Evolutionary conservation across 305 asterid species (phyloP), one percentile per base, ranked within the genome.

Genomic region (Lippia alba): DNA sequence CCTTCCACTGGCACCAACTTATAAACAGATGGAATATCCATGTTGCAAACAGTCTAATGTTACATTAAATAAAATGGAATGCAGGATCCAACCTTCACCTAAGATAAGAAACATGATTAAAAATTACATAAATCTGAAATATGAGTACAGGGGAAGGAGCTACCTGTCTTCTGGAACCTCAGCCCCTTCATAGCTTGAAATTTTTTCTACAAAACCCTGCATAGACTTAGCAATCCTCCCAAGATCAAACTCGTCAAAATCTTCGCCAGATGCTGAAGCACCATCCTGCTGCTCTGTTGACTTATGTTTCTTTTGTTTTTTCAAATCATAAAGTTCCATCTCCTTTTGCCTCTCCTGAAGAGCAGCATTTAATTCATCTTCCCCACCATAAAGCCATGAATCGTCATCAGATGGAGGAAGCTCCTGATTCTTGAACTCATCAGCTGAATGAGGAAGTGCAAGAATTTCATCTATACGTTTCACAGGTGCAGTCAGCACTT

Each of bases 351-450:
- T 85, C 81, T 91, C 99, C 85, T 85, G 83, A 66, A 94, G 96
- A 74, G 80, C 93, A 51, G 93, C 81, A 84, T 87, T 80, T 70
- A 94, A 69, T 84, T 91, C 97, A 80, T 91, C 96, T 70, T 89
- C 97, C 45, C 92, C 97, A 46, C 88, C 88, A 78, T 88, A 94
- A 49, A 94, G 92, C 99, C 96, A 94, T 1, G 97, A 85, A 78
- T 94, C 99, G 81, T 88, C 96, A 83, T 94, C 97, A 34, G 97
- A 83, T 49, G 87, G 93, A 66, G 95, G 95, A 71, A 91, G 87
- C 67, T 87, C 89, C 76, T 76, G 83, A 64, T 77, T 81, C 74
- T 80, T 77, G 76, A 91, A 94, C 77, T 85, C 89, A 73, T 81
- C 85, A 12, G 77, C 81, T 30, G 93, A 84, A 71, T 88, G 86